These are phyloP conservation scores for Ballota nigra DNA, from an alignment of 257 asterid genomes.

Conservation along the genomic window DNA sequence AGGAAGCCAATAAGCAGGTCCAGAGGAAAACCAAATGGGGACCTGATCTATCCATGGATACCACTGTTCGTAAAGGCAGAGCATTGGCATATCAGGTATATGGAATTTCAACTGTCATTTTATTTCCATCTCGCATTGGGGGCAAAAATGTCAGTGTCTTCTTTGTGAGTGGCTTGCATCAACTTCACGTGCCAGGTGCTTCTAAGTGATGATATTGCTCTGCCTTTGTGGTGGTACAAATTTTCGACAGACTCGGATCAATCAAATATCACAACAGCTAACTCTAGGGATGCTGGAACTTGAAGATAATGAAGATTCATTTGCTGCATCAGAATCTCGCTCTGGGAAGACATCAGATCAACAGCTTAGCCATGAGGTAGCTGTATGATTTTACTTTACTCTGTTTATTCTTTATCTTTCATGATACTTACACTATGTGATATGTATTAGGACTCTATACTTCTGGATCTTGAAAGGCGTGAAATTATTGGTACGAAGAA, in stretches of 20 bases:
- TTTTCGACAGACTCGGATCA: conserved; percentile 90
- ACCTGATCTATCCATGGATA: conserved; percentile 67
- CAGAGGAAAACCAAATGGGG: conserved; percentile 95
- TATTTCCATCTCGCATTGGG: conserved; percentile 40
- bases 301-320: conserved; percentile 37
- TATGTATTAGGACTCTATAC: conserved; percentile 44
- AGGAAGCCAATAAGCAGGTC: conserved; percentile 48
- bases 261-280: conserved; percentile 76
- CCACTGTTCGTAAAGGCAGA: conserved; percentile 73
- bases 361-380: conserved; percentile 63
- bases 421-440: conserved; percentile 18
- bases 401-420: conserved; percentile 19
- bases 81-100: conserved; percentile 86
- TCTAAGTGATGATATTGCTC: conserved; percentile 70
- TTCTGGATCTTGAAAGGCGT: conserved; percentile 73
- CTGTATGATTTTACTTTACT: conserved; percentile 10
- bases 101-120: conserved; percentile 9
- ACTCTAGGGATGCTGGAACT: conserved; percentile 51
- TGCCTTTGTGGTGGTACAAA: conserved; percentile 59
- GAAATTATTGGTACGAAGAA: conserved; percentile 74
- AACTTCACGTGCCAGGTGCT: conserved; percentile 54
- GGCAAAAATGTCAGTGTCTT: conserved; percentile 44
- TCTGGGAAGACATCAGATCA: conserved; percentile 35
- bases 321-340: conserved; percentile 33
- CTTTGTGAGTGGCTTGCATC: conserved; percentile 58